These are phyloP conservation scores for Catunica adiposa DNA, from an alignment of 2,329 filamentous ascomycete species.

Conservation along the genomic window DNA sequence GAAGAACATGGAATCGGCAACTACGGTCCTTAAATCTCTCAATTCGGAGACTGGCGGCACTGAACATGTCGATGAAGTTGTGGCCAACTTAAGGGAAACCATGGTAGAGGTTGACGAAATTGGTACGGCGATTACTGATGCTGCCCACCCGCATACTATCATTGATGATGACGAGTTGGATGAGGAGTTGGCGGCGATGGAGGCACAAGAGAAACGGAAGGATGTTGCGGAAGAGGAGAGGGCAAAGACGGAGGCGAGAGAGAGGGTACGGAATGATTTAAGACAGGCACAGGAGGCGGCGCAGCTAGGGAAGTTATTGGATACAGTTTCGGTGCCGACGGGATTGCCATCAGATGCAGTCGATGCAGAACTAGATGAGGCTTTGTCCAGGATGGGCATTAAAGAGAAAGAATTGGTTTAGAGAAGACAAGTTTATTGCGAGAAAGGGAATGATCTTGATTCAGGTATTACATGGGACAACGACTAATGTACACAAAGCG, in stretches of 20 bases:
- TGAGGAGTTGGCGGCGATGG: slow-evolving; percentile 66
- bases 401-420: slow-evolving; percentile 18
- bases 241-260: slow-evolving; percentile 24
- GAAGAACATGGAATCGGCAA: slow-evolving; percentile 63
- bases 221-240: slow-evolving; percentile 28
- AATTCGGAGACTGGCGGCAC: slow-evolving; percentile 64
- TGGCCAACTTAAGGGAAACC: slow-evolving; percentile 61
- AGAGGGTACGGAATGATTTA: slow-evolving; percentile 20
- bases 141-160: slow-evolving; percentile 23
- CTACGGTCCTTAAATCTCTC: slow-evolving; percentile 52
- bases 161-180: slow-evolving; percentile 76
- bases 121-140: slow-evolving; percentile 55
- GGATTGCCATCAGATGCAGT: slow-evolving; percentile 7
- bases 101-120: slow-evolving; percentile 75
- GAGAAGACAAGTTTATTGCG: not conserved
- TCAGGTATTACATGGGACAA: no score
- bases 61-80: slow-evolving; percentile 57
- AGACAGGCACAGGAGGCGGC: slow-evolving; percentile 28
- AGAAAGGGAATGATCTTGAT: no score
- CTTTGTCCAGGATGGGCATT: slow-evolving; percentile 25
- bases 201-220: slow-evolving; percentile 39
- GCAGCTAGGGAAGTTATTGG: slow-evolving; percentile 34
- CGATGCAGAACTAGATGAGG: slow-evolving; percentile 21
- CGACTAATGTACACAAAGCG: no score
- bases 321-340: slow-evolving; percentile 17